Percentiles rank a stretch among this genome's conserved stretches.
Evolutionary conservation across 2,329 filamentous ascomycete species (phyloP).

Genomic region (Fonsecaea erecta): DNA sequence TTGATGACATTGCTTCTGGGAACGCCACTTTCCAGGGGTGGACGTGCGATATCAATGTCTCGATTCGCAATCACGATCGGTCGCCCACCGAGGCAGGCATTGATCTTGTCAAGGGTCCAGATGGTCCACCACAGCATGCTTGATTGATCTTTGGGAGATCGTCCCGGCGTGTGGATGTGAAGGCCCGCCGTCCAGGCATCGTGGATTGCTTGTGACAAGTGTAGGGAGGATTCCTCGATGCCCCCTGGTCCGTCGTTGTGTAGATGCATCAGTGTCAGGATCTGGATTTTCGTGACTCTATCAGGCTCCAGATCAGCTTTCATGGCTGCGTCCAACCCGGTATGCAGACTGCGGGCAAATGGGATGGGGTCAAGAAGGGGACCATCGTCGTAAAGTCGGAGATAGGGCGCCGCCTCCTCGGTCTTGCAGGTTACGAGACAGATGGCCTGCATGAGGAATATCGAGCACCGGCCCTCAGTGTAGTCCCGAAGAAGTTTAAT

Average conservation of each 20-base stretch:
- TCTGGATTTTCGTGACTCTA: slow-evolving; percentile 45
- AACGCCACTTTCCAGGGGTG: slow-evolving; percentile 27
- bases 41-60: slow-evolving; percentile 47
- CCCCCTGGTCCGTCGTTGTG: slow-evolving; percentile 49
- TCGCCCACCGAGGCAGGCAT: slow-evolving; percentile 48
- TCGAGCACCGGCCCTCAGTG: slow-evolving; percentile 39
- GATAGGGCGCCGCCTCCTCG: slow-evolving; percentile 40
- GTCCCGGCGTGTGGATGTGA: slow-evolving; percentile 46
- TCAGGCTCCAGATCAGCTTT: slow-evolving; percentile 46
- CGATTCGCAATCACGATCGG: slow-evolving; percentile 47
- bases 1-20: slow-evolving; percentile 40
- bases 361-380: slow-evolving; percentile 43
- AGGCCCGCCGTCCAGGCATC: slow-evolving; percentile 48
- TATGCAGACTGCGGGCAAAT: slow-evolving; percentile 48
- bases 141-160: slow-evolving; percentile 40
- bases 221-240: slow-evolving; percentile 47
- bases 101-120: slow-evolving; percentile 50
- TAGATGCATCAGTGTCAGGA: slow-evolving; percentile 47
- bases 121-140: slow-evolving; percentile 47
- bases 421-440: slow-evolving; percentile 50
- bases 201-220: slow-evolving; percentile 48
- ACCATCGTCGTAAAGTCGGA: slow-evolving; percentile 42
- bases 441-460: slow-evolving; percentile 47
- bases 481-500: slow-evolving; percentile 38
- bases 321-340: slow-evolving; percentile 45